Conservation (phyloP, 305 asterid genomes). For the Fraxinus dipetala region DNA sequence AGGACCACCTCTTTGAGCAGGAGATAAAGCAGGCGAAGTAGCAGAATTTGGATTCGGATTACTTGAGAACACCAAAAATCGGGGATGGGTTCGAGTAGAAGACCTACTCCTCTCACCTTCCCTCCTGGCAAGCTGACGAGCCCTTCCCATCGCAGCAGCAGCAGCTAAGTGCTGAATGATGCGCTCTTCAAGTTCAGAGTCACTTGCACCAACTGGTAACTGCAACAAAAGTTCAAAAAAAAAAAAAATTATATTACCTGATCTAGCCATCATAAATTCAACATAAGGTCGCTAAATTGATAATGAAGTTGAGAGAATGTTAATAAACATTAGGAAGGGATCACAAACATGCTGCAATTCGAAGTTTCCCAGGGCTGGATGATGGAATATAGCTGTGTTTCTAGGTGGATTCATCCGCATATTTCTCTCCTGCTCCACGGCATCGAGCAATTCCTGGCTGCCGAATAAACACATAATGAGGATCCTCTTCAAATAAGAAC, state of each 20-base stretch:
- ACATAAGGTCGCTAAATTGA: neutral
- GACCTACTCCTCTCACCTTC: conserved; percentile 72
- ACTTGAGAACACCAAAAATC: conserved; percentile 71
- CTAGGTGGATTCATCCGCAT: conserved; percentile 53
- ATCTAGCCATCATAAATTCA: neutral
- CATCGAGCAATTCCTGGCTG: conserved; percentile 67
- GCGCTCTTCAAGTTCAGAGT: conserved; percentile 86
- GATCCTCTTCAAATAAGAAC: neutral
- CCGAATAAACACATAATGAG: conserved; percentile 17
- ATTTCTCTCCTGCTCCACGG: conserved; percentile 53
- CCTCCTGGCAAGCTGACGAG: conserved; percentile 80
- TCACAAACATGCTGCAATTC: conserved; percentile 51
- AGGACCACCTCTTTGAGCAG: conserved; percentile 37
- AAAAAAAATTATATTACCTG: neutral
- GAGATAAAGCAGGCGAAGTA: conserved; percentile 37
- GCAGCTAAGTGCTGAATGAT: conserved; percentile 96
- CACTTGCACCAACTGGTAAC: conserved; percentile 81
- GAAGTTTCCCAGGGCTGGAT: conserved; percentile 54
- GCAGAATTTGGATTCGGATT: conserved; percentile 52
- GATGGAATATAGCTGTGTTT: conserved; percentile 53
- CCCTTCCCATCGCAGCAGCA: conserved; percentile 96
- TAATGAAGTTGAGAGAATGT: neutral
- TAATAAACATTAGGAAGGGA: neutral
- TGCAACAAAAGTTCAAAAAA: conserved; percentile 26
- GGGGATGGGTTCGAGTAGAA: conserved; percentile 76